Percentiles rank a stretch among this genome's conserved stretches.
These are phyloP conservation scores for Apiotrichum gracile DNA, from an alignment of 1,284 basidiomycete species.

Conservation along the genomic window DNA sequence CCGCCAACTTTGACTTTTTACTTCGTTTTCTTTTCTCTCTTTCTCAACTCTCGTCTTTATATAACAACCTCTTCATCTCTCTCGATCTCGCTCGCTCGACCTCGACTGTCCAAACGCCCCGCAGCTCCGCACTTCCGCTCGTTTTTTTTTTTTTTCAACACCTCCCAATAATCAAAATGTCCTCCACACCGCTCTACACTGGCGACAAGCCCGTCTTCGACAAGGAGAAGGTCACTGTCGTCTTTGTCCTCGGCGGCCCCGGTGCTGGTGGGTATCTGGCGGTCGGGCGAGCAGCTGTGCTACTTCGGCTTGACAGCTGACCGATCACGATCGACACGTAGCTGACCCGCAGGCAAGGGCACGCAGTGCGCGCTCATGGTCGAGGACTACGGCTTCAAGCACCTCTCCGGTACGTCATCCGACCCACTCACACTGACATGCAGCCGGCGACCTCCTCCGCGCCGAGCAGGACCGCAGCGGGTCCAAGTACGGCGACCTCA, in stretches of 20 bases:
- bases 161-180: neutral
- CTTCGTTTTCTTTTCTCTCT: neutral
- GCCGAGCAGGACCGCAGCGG: slow-evolving; percentile 85
- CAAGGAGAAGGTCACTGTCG: slow-evolving; percentile 68
- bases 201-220: slow-evolving; percentile 58
- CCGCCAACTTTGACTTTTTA: neutral
- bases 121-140: too few relatives aligned
- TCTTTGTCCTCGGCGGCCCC: slow-evolving; percentile 95
- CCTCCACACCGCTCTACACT: slow-evolving; percentile 11
- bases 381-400: slow-evolving; percentile 82
- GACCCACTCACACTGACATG: neutral
- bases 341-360: slow-evolving; percentile 69
- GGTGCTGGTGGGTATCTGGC: slow-evolving; percentile 66
- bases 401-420: slow-evolving; percentile 71
- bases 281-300: neutral
- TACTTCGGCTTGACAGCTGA: too few relatives aligned
- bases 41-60: neutral
- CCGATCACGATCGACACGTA: neutral
- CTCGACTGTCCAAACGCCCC: too few relatives aligned
- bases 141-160: too few relatives aligned
- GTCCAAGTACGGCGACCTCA: slow-evolving; percentile 79
- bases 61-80: neutral
- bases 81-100: neutral
- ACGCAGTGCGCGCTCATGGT: slow-evolving; percentile 90
- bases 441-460: slow-evolving; percentile 93